Evolutionary conservation across 2,329 filamentous ascomycete genomes (phyloP), one percentile per base, ranked within the genome.

Genomic region (Aureobasidium sp.): DNA sequence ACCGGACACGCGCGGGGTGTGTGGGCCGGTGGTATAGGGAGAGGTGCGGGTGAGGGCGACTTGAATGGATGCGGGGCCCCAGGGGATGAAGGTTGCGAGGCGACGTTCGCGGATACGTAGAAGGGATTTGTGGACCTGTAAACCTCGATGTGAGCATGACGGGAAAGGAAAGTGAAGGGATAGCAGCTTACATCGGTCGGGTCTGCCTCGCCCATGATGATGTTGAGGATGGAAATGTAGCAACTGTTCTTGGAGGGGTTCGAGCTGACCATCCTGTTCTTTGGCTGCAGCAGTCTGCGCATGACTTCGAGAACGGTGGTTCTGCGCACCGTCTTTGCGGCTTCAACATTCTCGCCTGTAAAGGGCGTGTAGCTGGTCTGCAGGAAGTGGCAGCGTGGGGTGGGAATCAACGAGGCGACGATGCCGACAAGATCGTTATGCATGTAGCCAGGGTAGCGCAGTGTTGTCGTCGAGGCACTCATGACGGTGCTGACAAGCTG

Each of bases 351-450:
- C 73, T 97, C 91, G 64, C 91, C 90, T 0, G 94, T 97, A 72
- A 99, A 99, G 6, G 94, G 94, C 0, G 94, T 99, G 78, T 99
- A 99, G 47, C 93, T 91, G 5, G 94, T 99, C 86, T 97, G 96
- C 63, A 99, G 82, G 83, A 99, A 99, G 78, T 99, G 95, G 73
- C 92, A 96, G 68, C 94, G 87, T 11, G 94, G 95, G 0, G 93
- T 99, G 1, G 94, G 94, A 65, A 99, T 97, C 45, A 99, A 82
- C 22, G 91, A 96, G 27, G 95, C 94, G 62, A 99, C 83, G 69
- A 99, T 97, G 75, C 93, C 94, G 71, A 96, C 92, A 17, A 99
- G 87, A 72, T 99, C 94, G 75, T 99, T 99, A 80, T 99, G 94
- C 94, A 99, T 99, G 77, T 99, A 99, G 42, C 94, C 94, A 1